Conservation (phyloP, 176 grass and related monocot species). For the Oryza brachyantha region DNA sequence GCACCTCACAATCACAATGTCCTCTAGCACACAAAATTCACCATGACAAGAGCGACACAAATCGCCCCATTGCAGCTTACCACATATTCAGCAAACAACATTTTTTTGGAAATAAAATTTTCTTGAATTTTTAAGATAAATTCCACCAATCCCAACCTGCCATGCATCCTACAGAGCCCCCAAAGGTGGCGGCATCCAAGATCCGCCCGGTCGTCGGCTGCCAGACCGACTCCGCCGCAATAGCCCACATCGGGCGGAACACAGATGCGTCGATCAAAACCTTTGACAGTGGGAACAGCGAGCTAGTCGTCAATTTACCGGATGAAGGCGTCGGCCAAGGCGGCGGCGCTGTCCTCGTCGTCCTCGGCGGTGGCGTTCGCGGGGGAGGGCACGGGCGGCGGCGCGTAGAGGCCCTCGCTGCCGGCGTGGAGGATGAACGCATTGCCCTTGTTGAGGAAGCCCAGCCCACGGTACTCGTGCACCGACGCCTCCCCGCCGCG, state of each 20-base stretch:
- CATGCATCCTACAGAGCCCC: background rate
- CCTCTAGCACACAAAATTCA: background rate
- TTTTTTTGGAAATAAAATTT: background rate
- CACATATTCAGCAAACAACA: background rate
- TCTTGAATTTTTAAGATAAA: background rate
- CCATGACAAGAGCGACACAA: background rate
- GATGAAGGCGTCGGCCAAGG: conserved; percentile 65
- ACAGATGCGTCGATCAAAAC: background rate
- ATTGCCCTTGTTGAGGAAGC: conserved; percentile 79
- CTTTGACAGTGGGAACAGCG: background rate
- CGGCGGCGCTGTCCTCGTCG: conserved; percentile 21
- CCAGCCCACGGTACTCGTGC: conserved; percentile 73
- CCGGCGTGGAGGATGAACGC: conserved; percentile 91
- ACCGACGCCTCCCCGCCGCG: conserved; percentile 65
- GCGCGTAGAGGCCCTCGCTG: conserved; percentile 91
- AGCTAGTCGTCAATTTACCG: too few relatives aligned
- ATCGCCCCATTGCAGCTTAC: background rate
- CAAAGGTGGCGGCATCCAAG: conserved; percentile 20
- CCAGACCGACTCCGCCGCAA: background rate
- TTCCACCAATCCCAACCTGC: background rate
- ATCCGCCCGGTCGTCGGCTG: background rate
- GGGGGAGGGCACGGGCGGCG: conserved; percentile 20
- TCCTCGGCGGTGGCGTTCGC: conserved; percentile 43
- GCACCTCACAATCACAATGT: background rate
- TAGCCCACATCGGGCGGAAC: background rate